These are phyloP conservation scores for Flaveria robusta DNA, from an alignment of 129 eudicot genomes.

Conservation along the genomic window DNA sequence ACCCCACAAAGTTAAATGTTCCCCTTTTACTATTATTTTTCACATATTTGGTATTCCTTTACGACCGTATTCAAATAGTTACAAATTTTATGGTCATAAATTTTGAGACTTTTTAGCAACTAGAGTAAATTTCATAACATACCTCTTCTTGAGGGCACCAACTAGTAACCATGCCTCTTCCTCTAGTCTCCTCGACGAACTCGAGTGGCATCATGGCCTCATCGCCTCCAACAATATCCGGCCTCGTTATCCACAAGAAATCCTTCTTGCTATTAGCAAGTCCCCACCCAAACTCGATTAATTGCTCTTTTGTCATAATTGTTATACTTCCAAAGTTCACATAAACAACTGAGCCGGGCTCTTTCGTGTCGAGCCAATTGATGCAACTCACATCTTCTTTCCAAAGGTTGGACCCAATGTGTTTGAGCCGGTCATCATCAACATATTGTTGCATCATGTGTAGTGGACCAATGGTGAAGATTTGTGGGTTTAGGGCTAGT, in stretches of 20 bases:
- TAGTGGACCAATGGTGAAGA: conserved; percentile 52
- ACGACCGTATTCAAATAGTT: too few species aligned
- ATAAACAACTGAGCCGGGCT: conserved; percentile 51
- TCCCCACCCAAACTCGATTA: conserved; percentile 72
- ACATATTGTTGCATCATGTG: conserved; percentile 42
- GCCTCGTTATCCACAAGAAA: conserved; percentile 65
- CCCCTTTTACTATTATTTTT: too few species aligned
- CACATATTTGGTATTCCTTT: too few species aligned
- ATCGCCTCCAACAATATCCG: conserved; percentile 55
- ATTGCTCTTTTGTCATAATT: conserved; percentile 46
- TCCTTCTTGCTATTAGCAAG: conserved; percentile 55
- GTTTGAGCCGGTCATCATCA: conserved; percentile 25
- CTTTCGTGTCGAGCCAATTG: conserved; percentile 55
- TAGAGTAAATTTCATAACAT: not conserved
- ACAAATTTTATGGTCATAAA: too few species aligned
- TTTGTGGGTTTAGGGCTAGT: conserved; percentile 16
- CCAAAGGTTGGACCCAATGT: conserved; percentile 47
- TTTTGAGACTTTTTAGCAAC: too few species aligned
- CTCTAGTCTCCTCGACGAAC: conserved; percentile 38
- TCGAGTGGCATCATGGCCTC: conserved; percentile 52
- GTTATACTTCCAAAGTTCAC: conserved; percentile 75
- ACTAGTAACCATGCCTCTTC: conserved; percentile 49
- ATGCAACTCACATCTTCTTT: conserved; percentile 59
- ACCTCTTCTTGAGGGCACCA: conserved; percentile 72
- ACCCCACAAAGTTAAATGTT: not conserved